phyloP scores from a whole-genome alignment of 192 early-diverging fungal species.

The Kappamyces sp. region DNA sequence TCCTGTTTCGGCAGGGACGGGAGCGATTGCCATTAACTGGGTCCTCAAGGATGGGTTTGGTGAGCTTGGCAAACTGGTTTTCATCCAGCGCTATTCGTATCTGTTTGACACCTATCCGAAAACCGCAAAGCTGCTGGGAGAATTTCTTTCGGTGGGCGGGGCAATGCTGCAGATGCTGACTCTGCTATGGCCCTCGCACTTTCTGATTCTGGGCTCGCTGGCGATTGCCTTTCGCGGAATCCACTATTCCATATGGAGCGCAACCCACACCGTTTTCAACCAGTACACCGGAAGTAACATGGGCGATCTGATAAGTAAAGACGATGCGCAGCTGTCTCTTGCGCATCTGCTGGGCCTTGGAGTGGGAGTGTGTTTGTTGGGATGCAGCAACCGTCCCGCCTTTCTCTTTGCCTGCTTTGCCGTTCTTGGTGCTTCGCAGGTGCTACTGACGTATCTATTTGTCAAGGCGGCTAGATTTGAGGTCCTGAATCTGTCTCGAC shows the following conservation, averaged over 20 bases:
- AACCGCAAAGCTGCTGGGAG: slow-evolving; percentile 66
- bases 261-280: slow-evolving; percentile 68
- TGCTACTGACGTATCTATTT: slow-evolving; percentile 43
- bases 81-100: slow-evolving; percentile 61
- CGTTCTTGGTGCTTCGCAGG: slow-evolving; percentile 51
- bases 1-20: slow-evolving; percentile 31
- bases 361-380: slow-evolving; percentile 49
- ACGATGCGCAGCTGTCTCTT: slow-evolving; percentile 64
- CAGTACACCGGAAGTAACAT: slow-evolving; percentile 64
- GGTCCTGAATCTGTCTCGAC: slow-evolving; percentile 57
- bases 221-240: slow-evolving; percentile 56
- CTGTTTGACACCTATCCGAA: slow-evolving; percentile 69
- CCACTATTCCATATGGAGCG: slow-evolving; percentile 61
- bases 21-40: slow-evolving; percentile 65
- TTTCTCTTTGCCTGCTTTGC: slow-evolving; percentile 54
- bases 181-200: slow-evolving; percentile 39
- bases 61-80: slow-evolving; percentile 63
- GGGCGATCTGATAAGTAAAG: slow-evolving; percentile 67
- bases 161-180: slow-evolving; percentile 57
- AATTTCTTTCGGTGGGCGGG: slow-evolving; percentile 49
- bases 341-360: slow-evolving; percentile 60
- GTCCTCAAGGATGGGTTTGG: slow-evolving; percentile 62
- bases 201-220: slow-evolving; percentile 51
- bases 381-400: slow-evolving; percentile 45
- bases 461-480: slow-evolving; percentile 59